Evolutionary conservation across 2,329 filamentous ascomycete species (phyloP).

Genomic region (Massarina eburnea): DNA sequence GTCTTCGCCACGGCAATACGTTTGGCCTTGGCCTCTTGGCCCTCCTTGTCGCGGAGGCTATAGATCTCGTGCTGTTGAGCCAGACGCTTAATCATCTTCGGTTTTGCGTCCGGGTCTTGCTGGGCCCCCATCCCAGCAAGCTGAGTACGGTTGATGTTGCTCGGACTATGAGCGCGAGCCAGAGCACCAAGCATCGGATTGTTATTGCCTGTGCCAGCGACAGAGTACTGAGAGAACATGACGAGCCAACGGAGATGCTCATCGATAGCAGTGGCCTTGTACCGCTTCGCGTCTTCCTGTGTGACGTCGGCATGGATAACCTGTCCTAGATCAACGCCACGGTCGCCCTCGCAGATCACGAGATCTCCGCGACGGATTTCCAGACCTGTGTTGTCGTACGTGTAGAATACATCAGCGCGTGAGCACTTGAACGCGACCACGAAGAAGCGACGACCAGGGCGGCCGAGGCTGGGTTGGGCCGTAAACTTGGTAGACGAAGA

Average conservation of each 20-base stretch:
- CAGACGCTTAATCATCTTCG: slow-evolving; percentile 94
- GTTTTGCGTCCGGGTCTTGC: slow-evolving; percentile 72
- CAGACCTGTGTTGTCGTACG: slow-evolving; percentile 91
- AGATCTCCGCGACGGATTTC: slow-evolving; percentile 88
- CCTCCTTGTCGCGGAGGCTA: slow-evolving; percentile 89
- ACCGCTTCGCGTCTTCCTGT: slow-evolving; percentile 81
- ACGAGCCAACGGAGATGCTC: slow-evolving; percentile 98
- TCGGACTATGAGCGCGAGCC: slow-evolving; percentile 36
- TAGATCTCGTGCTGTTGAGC: slow-evolving; percentile 90
- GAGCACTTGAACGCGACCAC: slow-evolving; percentile 97
- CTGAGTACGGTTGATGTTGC: slow-evolving; percentile 46
- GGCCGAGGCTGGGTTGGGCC: slow-evolving; percentile 32
- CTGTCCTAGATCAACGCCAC: slow-evolving; percentile 91
- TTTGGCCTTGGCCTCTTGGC: slow-evolving; percentile 96
- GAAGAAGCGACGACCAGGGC: slow-evolving; percentile 58
- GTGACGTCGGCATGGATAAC: slow-evolving; percentile 87
- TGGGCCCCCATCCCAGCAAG: slow-evolving; percentile 54
- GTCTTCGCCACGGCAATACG: slow-evolving; percentile 96
- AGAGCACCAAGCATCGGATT: slow-evolving; percentile 55
- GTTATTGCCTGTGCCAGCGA: slow-evolving; percentile 34
- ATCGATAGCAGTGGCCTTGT: slow-evolving; percentile 88
- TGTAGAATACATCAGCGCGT: slow-evolving; percentile 93
- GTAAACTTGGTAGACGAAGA: slow-evolving; percentile 36
- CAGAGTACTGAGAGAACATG: slow-evolving; percentile 79
- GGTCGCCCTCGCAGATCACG: slow-evolving; percentile 96